Conservation (phyloP, 768 basidiomycete species). For the Lactarius quietus region DNA sequence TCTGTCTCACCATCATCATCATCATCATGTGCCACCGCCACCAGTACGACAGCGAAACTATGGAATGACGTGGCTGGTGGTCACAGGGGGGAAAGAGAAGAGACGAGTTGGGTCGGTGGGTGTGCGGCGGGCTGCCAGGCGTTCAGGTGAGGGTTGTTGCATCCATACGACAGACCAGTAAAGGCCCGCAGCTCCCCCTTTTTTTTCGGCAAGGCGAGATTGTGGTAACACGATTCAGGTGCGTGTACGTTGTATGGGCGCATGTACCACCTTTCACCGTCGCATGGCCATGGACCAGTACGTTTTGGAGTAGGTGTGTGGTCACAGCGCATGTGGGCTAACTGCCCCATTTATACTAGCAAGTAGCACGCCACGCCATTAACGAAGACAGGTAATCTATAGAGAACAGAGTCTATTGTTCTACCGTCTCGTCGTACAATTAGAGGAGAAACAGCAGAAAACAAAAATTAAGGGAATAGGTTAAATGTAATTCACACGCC, state of each 20-base stretch:
- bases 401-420: background rate
- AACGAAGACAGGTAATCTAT: background rate
- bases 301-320: no score
- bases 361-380: background rate
- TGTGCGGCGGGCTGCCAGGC: background rate
- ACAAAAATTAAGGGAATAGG: background rate
- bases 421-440: background rate
- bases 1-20: background rate
- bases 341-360: background rate
- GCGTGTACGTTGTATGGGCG: background rate
- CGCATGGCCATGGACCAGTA: background rate
- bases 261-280: no score
- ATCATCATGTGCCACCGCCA: background rate
- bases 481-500: constrained; percentile 35
- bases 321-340: no score
- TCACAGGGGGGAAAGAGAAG: no score
- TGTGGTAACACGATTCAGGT: background rate
- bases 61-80: background rate
- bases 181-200: background rate
- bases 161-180: background rate
- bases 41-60: background rate
- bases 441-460: background rate
- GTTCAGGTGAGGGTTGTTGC: background rate
- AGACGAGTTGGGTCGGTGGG: no score
- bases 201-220: background rate